These are phyloP conservation scores for Cyclotella kingstonii DNA, from an alignment of 108 stramenopile genomes.

Conservation along the genomic window DNA sequence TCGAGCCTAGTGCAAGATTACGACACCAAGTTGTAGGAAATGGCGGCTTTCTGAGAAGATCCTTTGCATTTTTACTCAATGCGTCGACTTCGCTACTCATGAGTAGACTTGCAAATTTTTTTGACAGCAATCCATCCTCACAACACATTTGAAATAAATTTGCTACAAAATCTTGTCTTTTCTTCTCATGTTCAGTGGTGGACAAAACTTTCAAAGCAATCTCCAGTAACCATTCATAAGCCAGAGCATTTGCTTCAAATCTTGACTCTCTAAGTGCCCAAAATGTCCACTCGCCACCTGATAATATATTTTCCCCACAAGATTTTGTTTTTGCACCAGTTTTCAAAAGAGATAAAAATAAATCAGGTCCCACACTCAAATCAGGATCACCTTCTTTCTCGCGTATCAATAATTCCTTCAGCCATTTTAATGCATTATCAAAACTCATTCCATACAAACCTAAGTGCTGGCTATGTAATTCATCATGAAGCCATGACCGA, in stretches of 20 bases:
- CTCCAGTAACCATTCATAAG: conserved; percentile 56
- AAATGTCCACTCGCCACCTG: conserved; percentile 24
- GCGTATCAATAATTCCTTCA: conserved; percentile 47
- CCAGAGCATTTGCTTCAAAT: conserved; percentile 43
- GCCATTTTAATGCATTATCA: conserved; percentile 53
- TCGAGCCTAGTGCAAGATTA: conserved; percentile 5
- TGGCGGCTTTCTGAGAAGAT: not conserved
- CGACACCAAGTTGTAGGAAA: conserved; percentile 12
- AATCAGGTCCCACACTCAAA: conserved; percentile 48
- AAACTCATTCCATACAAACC: conserved; percentile 43
- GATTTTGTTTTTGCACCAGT: conserved; percentile 37
- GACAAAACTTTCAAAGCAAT: conserved; percentile 55
- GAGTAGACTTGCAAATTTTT: conserved; percentile 23
- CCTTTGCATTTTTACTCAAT: not conserved
- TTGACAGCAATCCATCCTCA: conserved; percentile 67
- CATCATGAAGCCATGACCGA: conserved; percentile 64
- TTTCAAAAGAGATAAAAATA: conserved; percentile 47
- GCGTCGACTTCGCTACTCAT: not conserved
- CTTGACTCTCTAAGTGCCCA: conserved; percentile 44
- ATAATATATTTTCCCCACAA: conserved; percentile 31
- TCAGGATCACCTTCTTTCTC: conserved; percentile 47
- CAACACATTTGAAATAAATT: conserved; percentile 52
- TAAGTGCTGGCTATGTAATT: conserved; percentile 13
- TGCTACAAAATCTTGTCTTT: conserved; percentile 34
- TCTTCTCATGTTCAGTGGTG: conserved; percentile 22